phyloP scores from a whole-genome alignment of 495 filamentous ascomycete genomes.

The Hypoxylon fragiforme region DNA sequence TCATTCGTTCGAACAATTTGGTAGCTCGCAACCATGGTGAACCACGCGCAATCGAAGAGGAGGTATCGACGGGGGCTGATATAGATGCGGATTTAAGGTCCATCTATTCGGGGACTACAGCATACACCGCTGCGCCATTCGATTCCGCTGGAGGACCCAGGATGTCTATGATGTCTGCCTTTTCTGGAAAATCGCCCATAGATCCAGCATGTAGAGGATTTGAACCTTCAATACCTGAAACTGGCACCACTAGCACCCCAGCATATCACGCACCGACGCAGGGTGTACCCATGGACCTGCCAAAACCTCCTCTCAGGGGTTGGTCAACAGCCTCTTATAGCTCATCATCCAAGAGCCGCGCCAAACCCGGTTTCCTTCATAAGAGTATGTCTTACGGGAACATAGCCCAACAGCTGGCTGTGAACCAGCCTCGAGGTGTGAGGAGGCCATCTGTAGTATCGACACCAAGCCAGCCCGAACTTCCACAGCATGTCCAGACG shows the following conservation, averaged over 20 bases:
- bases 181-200: constrained; percentile 23
- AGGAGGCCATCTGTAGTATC: constrained; percentile 35
- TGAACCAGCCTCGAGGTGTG: constrained; percentile 38
- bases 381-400: constrained; percentile 30
- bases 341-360: constrained; percentile 13
- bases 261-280: constrained; percentile 6
- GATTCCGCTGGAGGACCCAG: constrained; percentile 10
- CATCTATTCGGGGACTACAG: constrained; percentile 35
- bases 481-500: constrained; percentile 42
- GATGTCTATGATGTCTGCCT: constrained; percentile 25
- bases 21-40: constrained; percentile 8
- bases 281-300: constrained; percentile 2
- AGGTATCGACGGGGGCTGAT: constrained; percentile 16
- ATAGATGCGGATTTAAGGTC: constrained; percentile 30
- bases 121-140: constrained; percentile 18
- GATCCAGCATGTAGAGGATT: constrained; percentile 14
- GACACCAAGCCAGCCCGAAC: constrained; percentile 33
- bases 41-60: constrained; percentile 19
- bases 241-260: not conserved
- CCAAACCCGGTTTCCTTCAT: constrained; percentile 18
- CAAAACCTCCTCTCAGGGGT: constrained; percentile 2
- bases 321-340: constrained; percentile 5
- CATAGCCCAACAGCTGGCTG: constrained; percentile 24
- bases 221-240: constrained; percentile 12
- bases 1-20: constrained; percentile 54